phyloP scores from a whole-genome alignment of 2,329 filamentous ascomycete species.

The Thyridium curvatum region DNA sequence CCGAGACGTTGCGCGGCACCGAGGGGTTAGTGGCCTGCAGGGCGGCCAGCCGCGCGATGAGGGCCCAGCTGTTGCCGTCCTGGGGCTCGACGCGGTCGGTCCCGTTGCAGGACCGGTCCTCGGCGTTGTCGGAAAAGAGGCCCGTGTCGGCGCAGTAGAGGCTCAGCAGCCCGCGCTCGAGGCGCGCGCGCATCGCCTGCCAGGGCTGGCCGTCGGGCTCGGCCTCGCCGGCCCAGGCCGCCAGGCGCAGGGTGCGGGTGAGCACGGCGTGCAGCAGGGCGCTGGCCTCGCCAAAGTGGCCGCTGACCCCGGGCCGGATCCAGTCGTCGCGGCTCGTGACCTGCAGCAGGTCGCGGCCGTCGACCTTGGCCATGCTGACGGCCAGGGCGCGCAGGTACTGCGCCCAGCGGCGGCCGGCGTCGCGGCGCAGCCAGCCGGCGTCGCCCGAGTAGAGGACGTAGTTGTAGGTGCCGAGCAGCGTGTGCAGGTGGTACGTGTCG shows the following conservation, averaged over 20 bases:
- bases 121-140: slow-evolving; percentile 12
- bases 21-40: background rate
- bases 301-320: slow-evolving; percentile 42
- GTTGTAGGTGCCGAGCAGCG: slow-evolving; percentile 51
- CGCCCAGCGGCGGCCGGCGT: slow-evolving; percentile 34
- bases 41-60: slow-evolving; percentile 3
- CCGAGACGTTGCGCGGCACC: slow-evolving; percentile 18
- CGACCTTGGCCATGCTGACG: slow-evolving; percentile 24
- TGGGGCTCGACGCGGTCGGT: slow-evolving; percentile 33
- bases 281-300: slow-evolving; percentile 44
- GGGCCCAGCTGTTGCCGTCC: slow-evolving; percentile 35
- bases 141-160: slow-evolving; percentile 9
- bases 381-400: slow-evolving; percentile 41
- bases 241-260: slow-evolving; percentile 38
- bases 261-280: slow-evolving; percentile 47
- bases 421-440: slow-evolving; percentile 33
- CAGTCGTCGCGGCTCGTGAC: slow-evolving; percentile 43
- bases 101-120: slow-evolving; percentile 1
- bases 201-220: too few species aligned
- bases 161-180: slow-evolving; percentile 16
- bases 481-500: slow-evolving; percentile 53
- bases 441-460: slow-evolving; percentile 52
- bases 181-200: background rate
- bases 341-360: slow-evolving; percentile 34
- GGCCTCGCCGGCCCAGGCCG: slow-evolving; percentile 28